Conservation (phyloP, 495 filamentous ascomycete species). For the Xylaria sp. region DNA sequence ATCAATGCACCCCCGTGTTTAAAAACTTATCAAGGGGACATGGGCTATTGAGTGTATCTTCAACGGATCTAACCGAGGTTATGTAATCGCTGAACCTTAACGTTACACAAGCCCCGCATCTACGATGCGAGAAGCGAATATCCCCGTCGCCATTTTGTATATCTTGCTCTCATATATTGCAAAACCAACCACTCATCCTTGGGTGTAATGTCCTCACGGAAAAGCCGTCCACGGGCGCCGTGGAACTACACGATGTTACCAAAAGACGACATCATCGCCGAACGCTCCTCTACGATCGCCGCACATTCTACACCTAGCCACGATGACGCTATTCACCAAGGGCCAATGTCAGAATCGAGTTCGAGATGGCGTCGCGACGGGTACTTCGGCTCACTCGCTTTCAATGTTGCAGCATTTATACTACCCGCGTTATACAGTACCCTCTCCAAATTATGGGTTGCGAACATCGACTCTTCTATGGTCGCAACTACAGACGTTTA, state of each 20-base stretch:
- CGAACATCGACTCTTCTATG: constrained; percentile 67
- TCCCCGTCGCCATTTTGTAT: neutral
- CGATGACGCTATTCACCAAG: neutral
- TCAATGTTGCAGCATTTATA: constrained; percentile 69
- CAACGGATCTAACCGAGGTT: neutral
- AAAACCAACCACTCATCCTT: neutral
- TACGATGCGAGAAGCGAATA: neutral
- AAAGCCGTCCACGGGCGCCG: neutral
- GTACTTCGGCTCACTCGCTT: constrained; percentile 64
- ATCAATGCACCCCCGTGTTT: neutral
- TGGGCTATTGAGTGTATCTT: neutral
- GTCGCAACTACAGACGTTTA: constrained; percentile 72
- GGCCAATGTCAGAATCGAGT: neutral
- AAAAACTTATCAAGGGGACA: no score
- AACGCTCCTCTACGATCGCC: neutral
- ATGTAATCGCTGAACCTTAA: neutral
- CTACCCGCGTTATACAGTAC: constrained; percentile 75
- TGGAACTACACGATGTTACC: constrained; percentile 26
- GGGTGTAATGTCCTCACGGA: neutral
- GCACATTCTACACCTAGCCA: neutral
- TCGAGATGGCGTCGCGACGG: constrained; percentile 32
- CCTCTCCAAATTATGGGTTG: constrained; percentile 76
- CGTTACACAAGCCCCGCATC: constrained; percentile 11
- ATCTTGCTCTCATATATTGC: neutral
- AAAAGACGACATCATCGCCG: constrained; percentile 11